These are phyloP conservation scores for Chytridium lagenaria DNA, from an alignment of 371 early-diverging fungal genomes.

Conservation along the genomic window DNA sequence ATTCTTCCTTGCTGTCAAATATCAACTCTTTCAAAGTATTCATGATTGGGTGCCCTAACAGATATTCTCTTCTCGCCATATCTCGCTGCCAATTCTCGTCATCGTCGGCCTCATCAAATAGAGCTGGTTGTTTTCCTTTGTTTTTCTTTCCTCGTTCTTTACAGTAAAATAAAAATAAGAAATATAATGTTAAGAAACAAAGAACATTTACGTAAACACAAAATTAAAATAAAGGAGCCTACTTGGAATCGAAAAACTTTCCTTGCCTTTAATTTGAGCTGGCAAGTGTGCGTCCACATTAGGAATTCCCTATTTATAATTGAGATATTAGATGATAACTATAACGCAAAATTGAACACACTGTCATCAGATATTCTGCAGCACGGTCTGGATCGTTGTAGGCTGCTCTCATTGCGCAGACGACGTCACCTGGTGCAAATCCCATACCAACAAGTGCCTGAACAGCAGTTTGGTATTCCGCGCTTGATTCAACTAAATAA, in stretches of 20 bases:
- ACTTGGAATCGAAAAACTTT: too few relatives aligned
- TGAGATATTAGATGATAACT: too few relatives aligned
- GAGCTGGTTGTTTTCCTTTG: too few relatives aligned
- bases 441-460: conserved; percentile 94
- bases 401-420: conserved; percentile 90
- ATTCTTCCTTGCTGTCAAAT: neutral
- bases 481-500: conserved; percentile 40
- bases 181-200: too few relatives aligned
- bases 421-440: conserved; percentile 84
- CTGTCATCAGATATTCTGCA: conserved; percentile 93
- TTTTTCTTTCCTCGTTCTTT: too few relatives aligned
- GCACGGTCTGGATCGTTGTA: conserved; percentile 97
- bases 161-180: too few relatives aligned
- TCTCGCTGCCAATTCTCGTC: neutral
- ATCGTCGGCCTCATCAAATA: too few relatives aligned
- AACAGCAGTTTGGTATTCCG: conserved; percentile 72
- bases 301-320: neutral
- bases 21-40: neutral
- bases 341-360: conserved; percentile 39
- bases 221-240: too few relatives aligned
- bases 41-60: neutral
- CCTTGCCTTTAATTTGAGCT: neutral
- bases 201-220: too few relatives aligned
- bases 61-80: neutral
- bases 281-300: neutral